These are phyloP conservation scores for Phalaenopsis equestris DNA, from an alignment of 106 monocot genomes.

Conservation along the genomic window DNA sequence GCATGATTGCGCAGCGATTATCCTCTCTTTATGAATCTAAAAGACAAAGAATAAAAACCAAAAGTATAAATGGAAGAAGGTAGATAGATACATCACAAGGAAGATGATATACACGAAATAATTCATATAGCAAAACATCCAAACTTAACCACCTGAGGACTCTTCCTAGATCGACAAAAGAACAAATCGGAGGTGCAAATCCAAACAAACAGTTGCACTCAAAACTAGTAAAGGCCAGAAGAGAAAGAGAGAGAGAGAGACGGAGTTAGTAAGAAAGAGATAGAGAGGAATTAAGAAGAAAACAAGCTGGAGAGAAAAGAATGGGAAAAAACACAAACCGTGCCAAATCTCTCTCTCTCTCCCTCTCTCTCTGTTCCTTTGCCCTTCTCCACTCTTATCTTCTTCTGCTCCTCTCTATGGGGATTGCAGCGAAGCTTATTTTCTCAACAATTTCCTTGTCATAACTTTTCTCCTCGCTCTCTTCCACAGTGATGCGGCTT, in stretches of 20 bases:
- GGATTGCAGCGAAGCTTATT: slow-evolving; percentile 10
- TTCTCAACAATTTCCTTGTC: slow-evolving; percentile 20
- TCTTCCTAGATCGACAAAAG: slow-evolving; percentile 22
- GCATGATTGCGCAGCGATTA: not conserved
- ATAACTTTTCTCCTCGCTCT: not conserved
- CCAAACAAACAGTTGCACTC: slow-evolving; percentile 25
- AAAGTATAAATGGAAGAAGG: not conserved
- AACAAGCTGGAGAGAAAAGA: slow-evolving; percentile 4
- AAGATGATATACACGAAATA: not conserved
- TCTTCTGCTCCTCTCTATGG: not conserved
- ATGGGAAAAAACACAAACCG: slow-evolving; percentile 8
- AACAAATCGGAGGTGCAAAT: slow-evolving; percentile 14
- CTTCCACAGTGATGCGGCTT: not conserved
- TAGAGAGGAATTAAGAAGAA: slow-evolving; percentile 2
- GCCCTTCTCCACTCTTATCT: slow-evolving; percentile 7
- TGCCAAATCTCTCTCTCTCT: not conserved
- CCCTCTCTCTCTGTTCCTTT: not conserved
- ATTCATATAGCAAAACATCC: slow-evolving; percentile 3
- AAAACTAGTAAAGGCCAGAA: slow-evolving; percentile 6
- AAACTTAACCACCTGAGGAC: slow-evolving; percentile 10
- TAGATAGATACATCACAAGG: not conserved
- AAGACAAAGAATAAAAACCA: slow-evolving; percentile 14
- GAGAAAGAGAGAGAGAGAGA: slow-evolving; percentile 8
- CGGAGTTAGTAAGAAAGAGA: not conserved
- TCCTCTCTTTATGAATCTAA: slow-evolving; percentile 8